phyloP scores from a whole-genome alignment of 2,329 filamentous ascomycete species.

The Fusarium oligoseptatum region DNA sequence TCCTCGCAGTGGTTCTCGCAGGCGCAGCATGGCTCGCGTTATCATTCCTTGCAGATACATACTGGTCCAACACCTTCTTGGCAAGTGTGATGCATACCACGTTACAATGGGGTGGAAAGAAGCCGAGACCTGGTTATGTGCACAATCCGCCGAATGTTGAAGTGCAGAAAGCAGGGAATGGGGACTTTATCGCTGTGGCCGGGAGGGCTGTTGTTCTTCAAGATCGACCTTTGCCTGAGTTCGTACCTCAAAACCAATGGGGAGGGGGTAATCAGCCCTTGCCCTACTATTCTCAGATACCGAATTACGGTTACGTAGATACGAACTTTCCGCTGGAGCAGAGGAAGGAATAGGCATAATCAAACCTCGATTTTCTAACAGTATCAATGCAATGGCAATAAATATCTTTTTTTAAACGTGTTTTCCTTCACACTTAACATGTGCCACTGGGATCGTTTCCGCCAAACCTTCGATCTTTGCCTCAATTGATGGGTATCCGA shows the following conservation, averaged over 20 bases:
- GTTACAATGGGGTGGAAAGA: neutral
- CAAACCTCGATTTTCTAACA: neutral
- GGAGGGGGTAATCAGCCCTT: neutral
- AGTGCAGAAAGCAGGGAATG: neutral
- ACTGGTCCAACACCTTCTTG: slow-evolving; percentile 30
- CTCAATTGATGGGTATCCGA: neutral
- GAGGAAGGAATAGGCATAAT: neutral
- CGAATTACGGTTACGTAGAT: neutral
- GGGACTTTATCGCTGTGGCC: neutral
- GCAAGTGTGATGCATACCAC: slow-evolving; percentile 29
- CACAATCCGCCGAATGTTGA: neutral
- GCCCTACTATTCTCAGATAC: neutral
- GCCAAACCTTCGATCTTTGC: neutral
- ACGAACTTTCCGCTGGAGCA: neutral
- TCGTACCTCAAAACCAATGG: neutral
- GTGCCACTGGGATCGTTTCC: no score
- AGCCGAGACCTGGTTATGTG: slow-evolving; percentile 25
- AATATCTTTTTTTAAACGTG: no score
- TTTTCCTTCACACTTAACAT: no score
- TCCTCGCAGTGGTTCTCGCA: slow-evolving; percentile 15
- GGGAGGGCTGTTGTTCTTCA: neutral
- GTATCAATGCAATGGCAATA: neutral
- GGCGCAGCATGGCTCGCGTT: slow-evolving; percentile 17
- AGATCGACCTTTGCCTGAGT: neutral
- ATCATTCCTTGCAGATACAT: slow-evolving; percentile 15